Conservation (phyloP, 495 filamentous ascomycete genomes). For the Coniosporium apollinis region DNA sequence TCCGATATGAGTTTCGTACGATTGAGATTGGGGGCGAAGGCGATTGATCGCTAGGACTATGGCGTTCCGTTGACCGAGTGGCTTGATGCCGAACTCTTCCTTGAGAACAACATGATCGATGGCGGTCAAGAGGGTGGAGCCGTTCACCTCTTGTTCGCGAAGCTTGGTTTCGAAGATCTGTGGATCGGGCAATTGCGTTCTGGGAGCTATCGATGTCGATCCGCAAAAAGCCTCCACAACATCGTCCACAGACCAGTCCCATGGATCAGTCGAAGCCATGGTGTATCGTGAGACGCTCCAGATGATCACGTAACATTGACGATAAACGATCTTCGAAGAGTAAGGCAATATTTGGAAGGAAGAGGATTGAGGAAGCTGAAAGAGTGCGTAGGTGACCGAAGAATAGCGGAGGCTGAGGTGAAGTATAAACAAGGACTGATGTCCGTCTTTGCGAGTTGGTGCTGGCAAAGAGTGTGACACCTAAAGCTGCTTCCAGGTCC, state of each 20-base stretch:
- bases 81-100: slow-evolving; percentile 33
- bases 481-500: too few relatives aligned
- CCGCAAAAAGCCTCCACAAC: slow-evolving; percentile 11
- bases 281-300: too few relatives aligned
- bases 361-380: too few relatives aligned
- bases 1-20: too few relatives aligned
- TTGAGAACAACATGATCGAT: slow-evolving; percentile 29
- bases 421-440: too few relatives aligned
- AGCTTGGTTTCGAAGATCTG: slow-evolving; percentile 34
- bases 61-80: slow-evolving; percentile 28
- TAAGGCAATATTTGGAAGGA: too few relatives aligned
- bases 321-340: too few relatives aligned
- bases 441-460: too few relatives aligned
- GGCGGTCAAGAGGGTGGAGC: slow-evolving; percentile 38
- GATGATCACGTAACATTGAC: too few relatives aligned
- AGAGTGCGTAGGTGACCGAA: too few relatives aligned
- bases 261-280: slow-evolving; percentile 15
- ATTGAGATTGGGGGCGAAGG: slow-evolving; percentile 27
- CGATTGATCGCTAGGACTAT: slow-evolving; percentile 31
- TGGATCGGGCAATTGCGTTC: slow-evolving; percentile 31
- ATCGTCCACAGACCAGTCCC: slow-evolving; percentile 14
- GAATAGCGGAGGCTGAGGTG: too few relatives aligned
- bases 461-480: too few relatives aligned
- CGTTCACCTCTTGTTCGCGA: slow-evolving; percentile 42
- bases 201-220: slow-evolving; percentile 19